Conservation (phyloP, 2,329 filamentous ascomycete genomes). For the Talaromyces marneffei region DNA sequence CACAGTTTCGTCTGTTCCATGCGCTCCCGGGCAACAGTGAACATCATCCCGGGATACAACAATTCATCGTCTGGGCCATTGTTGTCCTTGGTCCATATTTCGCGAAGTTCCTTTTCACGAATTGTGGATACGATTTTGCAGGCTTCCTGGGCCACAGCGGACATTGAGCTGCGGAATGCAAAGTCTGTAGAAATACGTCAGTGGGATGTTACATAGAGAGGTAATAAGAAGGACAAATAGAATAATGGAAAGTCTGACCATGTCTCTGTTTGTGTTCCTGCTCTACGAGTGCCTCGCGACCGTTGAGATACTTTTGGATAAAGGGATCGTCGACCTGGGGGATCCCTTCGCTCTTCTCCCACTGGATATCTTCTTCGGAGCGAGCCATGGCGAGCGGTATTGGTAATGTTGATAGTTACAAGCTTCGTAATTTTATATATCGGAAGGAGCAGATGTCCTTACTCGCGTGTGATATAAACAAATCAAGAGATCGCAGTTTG, state of each 20-base stretch:
- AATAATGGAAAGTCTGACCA: conserved; percentile 47
- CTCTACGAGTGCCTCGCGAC: conserved; percentile 67
- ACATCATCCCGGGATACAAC: conserved; percentile 89
- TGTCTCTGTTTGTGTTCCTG: conserved; percentile 79
- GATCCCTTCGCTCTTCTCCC: conserved; percentile 40
- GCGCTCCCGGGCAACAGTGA: conserved; percentile 72
- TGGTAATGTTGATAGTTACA: not conserved
- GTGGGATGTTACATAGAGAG: not conserved
- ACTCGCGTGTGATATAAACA: not conserved
- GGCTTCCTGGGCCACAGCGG: conserved; percentile 71
- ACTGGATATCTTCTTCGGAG: conserved; percentile 19
- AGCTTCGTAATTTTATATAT: not conserved
- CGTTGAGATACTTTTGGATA: conserved; percentile 72
- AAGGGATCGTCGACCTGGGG: conserved; percentile 61
- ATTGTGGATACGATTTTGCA: conserved; percentile 75
- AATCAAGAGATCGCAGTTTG: not conserved
- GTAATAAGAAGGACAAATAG: not conserved
- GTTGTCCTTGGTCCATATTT: conserved; percentile 67
- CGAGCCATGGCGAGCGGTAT: not conserved
- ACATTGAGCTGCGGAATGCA: conserved; percentile 50
- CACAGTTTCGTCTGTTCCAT: conserved; percentile 83
- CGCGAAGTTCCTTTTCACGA: conserved; percentile 67
- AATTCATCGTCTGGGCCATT: conserved; percentile 52
- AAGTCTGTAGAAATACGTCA: conserved; percentile 19
- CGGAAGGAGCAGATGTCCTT: not conserved